phyloP scores from a whole-genome alignment of 345 rosid genomes.

The Euphorbia tirucalli region DNA sequence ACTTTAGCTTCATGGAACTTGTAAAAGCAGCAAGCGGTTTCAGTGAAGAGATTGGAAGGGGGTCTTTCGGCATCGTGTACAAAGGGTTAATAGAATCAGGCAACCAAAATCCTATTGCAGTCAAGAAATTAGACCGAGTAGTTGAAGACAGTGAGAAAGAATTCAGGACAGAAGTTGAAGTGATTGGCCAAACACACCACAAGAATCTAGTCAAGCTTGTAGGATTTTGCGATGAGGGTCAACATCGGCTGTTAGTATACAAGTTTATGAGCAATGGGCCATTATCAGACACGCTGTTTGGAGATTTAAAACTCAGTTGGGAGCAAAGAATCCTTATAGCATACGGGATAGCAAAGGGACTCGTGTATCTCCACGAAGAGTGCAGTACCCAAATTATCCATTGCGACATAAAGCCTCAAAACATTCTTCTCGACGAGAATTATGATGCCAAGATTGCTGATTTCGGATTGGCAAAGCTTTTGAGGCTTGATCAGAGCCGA shows the following conservation, averaged over 20 bases:
- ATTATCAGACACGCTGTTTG: constrained; percentile 19
- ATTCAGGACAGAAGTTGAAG: too few species aligned
- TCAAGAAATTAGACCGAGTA: constrained; percentile 22
- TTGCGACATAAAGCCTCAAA: too few species aligned
- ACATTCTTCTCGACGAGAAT: too few species aligned
- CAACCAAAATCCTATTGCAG: constrained; percentile 4
- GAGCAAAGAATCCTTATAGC: too few species aligned
- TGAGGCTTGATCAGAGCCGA: neutral
- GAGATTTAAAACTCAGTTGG: constrained; percentile 8
- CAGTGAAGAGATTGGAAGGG: constrained; percentile 39
- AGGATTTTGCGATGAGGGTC: constrained; percentile 33
- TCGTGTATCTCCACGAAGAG: too few species aligned
- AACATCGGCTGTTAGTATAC: constrained; percentile 25
- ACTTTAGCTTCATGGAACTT: constrained; percentile 35
- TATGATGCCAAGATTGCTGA: too few species aligned
- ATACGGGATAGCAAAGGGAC: too few species aligned
- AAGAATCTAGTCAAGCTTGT: constrained; percentile 33
- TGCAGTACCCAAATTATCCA: too few species aligned
- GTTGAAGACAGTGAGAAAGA: too few species aligned
- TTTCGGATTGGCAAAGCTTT: too few species aligned
- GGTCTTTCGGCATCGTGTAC: constrained; percentile 32
- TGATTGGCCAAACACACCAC: constrained; percentile 35
- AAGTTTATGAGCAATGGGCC: constrained; percentile 34
- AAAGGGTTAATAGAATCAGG: constrained; percentile 15
- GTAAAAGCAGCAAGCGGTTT: constrained; percentile 31